Base-by-base conservation (phyloP, 2,329 filamentous ascomycete genomes). In the Fusarium sp. region DNA sequence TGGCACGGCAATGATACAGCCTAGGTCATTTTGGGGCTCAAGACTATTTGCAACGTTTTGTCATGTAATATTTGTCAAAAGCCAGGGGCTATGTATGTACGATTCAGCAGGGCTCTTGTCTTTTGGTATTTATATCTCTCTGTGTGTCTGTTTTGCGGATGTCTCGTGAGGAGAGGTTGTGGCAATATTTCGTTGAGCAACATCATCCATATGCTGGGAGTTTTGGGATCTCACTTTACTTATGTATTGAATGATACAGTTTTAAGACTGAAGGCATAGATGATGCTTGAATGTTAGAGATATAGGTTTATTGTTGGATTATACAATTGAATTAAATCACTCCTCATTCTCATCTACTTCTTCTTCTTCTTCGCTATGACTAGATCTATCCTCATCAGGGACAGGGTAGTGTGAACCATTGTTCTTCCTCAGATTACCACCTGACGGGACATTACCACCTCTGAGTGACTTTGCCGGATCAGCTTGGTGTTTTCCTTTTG, bases 161-260 rank as follows among this genome's bases (percentile, higher is more conserved):
- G 58, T 49, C 18, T 23, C 23, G 48, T 48, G 45, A 50, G 41
- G 49, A 53, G 46, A 50, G 30, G 48, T 50, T 56, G 45, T 57
- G 65, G 49, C 53, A 73, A 64, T 60, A 41, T 68, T 57, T 42
- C 62, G 57, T 64, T 61, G 57, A 50, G 60, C 56, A 68, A 67
- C 46, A 75, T 76, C 56, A 72, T 73, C 53, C 70, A 75, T 76
- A 69, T 71, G 75, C 46, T 37, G 52, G 75, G 73, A 75, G 75
- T 76, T 70, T 61, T 58, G 63, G 70, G 63, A 67, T 63, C 52
- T 72, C 37, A 37, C 30, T 62, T 64, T 64, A 42, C 59, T 23
- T 23, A 23, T 23, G 41, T 58, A 49, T 65, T 49, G 38, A 64
- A 63, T 57, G 67, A 59, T 27, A 60, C 45, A 38, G 59, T 42